Base-by-base conservation (phyloP, 768 basidiomycete genomes). In the Mycena vitilis region DNA sequence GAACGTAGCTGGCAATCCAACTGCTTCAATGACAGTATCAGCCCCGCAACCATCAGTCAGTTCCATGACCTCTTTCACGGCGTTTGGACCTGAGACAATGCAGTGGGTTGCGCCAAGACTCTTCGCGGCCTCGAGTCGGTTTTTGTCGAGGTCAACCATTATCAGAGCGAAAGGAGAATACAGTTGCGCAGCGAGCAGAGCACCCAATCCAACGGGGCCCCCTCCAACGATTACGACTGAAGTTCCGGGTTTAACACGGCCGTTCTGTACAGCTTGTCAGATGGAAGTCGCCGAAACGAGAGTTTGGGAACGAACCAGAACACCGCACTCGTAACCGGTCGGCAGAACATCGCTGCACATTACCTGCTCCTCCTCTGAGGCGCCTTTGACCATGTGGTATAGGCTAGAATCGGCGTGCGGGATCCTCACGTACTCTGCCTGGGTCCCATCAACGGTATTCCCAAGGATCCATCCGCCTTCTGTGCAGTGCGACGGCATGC, bases 261-360 rank as follows among this genome's bases (percentile, higher is more conserved):
- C 75, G 58, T 68, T 73, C 64, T 71, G 44, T 16, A 36, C 15
- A 53, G 38, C 13, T 18, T 9, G 44, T 40, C 15, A 40, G 40
- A 40, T 15, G 30, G 40, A 9, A 36, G 22, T 49, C 48, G 34
- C 25, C 47, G 11, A 2, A 15, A 40, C 15, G 15, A 8, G 40
- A 15, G 40, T 40, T 40, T 40, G 4, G 40, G 40, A 40, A 40
- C 70, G 42, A 25, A 68, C 66, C 52, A 76, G 36, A 12, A 74
- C 70, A 16, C 75, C 75, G 55, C 75, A 76, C 58, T 75, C 75
- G 52, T 66, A 72, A 34, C 53, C 71, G 8, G 75, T 75, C 6
- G 75, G 75, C 20, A 76, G 60, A 30, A 71, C 68, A 61, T 76
- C 75, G 60, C 70, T 72, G 59, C 74, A 56, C 75, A 76, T 73